Conservation (phyloP, 1,284 basidiomycete genomes). For the Ustilago loliicola region DNA sequence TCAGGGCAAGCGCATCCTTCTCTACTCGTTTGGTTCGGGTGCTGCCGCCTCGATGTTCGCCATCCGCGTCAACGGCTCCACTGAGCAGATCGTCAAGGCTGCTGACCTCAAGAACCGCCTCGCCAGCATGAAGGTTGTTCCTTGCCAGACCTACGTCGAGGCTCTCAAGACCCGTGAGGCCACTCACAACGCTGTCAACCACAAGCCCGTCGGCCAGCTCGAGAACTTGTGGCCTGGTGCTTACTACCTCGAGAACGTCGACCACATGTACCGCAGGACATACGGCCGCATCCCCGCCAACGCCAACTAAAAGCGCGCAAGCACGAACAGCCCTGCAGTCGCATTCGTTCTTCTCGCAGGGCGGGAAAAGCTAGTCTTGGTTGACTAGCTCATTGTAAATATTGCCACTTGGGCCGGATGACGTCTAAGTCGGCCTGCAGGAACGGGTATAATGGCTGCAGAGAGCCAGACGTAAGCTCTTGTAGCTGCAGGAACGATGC, state of each 20-base stretch:
- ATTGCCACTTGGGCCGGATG: background rate
- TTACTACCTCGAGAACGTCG: constrained; percentile 93
- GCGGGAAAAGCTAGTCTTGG: background rate
- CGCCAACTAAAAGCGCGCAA: constrained; percentile 36
- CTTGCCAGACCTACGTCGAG: constrained; percentile 86
- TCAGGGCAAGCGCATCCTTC: constrained; percentile 75
- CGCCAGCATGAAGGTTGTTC: constrained; percentile 87
- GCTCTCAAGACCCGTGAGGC: constrained; percentile 81
- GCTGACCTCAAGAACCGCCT: constrained; percentile 84
- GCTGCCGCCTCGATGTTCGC: constrained; percentile 92
- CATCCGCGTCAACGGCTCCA: constrained; percentile 86
- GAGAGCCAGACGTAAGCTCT: no score
- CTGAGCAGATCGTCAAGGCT: constrained; percentile 82
- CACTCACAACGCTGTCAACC: constrained; percentile 92
- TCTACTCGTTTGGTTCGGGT: constrained; percentile 95
- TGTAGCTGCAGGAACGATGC: background rate
- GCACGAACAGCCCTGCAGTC: background rate
- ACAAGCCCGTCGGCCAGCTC: constrained; percentile 85
- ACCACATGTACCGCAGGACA: constrained; percentile 91
- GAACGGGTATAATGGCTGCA: background rate
- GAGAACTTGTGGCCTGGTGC: constrained; percentile 94
- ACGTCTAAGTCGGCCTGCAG: background rate
- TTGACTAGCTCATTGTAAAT: constrained; percentile 12
- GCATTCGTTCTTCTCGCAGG: background rate
- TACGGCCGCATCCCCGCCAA: constrained; percentile 74